These are phyloP conservation scores for Zygoascus tannicola DNA, from an alignment of 805 yeast species.

Conservation along the genomic window DNA sequence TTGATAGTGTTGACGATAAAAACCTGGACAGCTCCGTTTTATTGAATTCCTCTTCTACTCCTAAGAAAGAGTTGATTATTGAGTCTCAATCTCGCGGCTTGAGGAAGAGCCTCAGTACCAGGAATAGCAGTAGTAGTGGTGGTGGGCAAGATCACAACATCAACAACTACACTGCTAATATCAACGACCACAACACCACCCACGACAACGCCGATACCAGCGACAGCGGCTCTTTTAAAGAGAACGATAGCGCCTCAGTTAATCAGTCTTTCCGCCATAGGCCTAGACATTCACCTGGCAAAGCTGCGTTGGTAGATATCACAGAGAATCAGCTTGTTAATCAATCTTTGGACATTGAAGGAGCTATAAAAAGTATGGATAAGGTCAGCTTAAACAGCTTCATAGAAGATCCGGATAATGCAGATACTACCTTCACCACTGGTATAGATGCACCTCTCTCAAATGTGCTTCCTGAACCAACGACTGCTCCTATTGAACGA, in stretches of 20 bases:
- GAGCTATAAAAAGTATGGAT: slow-evolving; percentile 3
- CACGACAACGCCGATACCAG: too few relatives aligned
- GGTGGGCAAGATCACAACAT: too few relatives aligned
- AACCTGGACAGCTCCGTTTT: background rate
- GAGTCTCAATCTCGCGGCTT: too few relatives aligned
- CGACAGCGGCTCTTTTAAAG: background rate
- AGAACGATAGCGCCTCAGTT: background rate
- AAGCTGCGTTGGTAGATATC: background rate
- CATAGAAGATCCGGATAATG: background rate
- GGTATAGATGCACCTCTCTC: background rate
- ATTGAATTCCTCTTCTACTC: slow-evolving; percentile 7
- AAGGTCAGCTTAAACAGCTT: background rate
- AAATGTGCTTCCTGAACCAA: background rate
- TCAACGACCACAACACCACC: too few relatives aligned
- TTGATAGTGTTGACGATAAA: background rate
- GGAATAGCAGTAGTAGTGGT: too few relatives aligned
- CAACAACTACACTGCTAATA: background rate
- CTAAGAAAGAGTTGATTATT: too few relatives aligned
- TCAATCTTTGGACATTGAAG: slow-evolving; percentile 1
- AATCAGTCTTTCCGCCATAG: background rate
- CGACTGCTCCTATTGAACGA: slow-evolving; percentile 32
- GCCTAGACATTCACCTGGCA: background rate
- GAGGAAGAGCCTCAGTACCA: too few relatives aligned
- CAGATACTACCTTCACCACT: background rate
- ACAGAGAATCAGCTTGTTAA: background rate